These are phyloP conservation scores for Solanum chiquidenum DNA, from an alignment of 257 asterid species.

Conservation along the genomic window DNA sequence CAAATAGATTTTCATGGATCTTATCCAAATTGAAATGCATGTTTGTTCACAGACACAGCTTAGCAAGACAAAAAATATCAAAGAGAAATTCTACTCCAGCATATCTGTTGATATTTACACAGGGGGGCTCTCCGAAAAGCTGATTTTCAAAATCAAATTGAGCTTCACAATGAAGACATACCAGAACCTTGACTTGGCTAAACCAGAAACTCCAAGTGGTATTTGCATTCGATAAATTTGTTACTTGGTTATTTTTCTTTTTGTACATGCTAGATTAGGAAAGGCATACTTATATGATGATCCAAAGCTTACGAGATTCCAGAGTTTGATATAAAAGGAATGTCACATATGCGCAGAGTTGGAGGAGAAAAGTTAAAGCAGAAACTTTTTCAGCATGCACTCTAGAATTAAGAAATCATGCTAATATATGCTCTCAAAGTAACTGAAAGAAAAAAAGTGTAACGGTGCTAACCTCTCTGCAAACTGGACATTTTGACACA, in stretches of 20 bases:
- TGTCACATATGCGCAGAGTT: background rate
- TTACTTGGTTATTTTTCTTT: background rate
- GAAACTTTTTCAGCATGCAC: background rate
- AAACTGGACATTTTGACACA: slow-evolving; percentile 61
- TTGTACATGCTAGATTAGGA: background rate
- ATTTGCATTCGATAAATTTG: background rate
- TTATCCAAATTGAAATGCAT: background rate
- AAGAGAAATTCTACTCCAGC: background rate
- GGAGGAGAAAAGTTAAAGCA: background rate
- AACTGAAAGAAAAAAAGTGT: background rate
- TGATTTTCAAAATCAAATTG: background rate
- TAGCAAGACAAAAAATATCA: background rate
- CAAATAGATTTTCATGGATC: background rate
- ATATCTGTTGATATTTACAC: background rate
- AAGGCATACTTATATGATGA: background rate
- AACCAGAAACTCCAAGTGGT: background rate
- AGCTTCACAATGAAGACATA: background rate
- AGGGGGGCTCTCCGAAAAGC: background rate
- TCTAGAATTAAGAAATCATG: background rate
- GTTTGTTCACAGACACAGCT: background rate
- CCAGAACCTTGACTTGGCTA: background rate
- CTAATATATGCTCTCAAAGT: background rate
- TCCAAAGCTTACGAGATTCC: background rate
- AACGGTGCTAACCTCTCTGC: slow-evolving; percentile 55
- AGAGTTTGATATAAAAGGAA: background rate